phyloP scores from a whole-genome alignment of 768 basidiomycete species.

The Termitomyces sp. region DNA sequence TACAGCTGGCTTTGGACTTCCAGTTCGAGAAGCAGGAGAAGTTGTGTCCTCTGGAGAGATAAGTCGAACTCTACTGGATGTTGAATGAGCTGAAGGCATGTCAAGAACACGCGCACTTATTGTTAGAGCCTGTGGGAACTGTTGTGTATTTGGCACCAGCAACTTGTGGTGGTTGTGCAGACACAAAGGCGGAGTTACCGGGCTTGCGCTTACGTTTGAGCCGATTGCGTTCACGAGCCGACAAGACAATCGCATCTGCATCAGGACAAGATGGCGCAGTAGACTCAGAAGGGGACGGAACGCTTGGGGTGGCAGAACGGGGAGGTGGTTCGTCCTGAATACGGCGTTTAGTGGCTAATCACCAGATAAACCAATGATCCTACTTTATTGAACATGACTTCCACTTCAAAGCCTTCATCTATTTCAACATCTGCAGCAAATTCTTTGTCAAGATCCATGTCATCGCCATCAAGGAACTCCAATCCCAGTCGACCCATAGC shows the following conservation, averaged over 20 bases:
- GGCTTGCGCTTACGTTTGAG: constrained; percentile 92
- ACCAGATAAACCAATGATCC: constrained; percentile 26
- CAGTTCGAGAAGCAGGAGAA: constrained; percentile 45
- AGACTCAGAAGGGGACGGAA: constrained; percentile 47
- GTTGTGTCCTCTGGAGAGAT: constrained; percentile 58
- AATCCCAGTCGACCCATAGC: constrained; percentile 86
- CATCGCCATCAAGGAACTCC: constrained; percentile 80
- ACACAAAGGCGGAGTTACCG: constrained; percentile 79
- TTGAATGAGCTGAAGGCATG: neutral
- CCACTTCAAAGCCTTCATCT: constrained; percentile 33
- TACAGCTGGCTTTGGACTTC: constrained; percentile 46
- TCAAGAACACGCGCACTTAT: constrained; percentile 32
- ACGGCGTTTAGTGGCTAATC: constrained; percentile 31
- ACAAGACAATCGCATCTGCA: constrained; percentile 52
- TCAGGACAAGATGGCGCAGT: constrained; percentile 34
- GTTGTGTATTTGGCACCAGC: constrained; percentile 58
- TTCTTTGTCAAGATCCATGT: constrained; percentile 84
- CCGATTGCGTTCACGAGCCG: constrained; percentile 89
- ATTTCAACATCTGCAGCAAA: constrained; percentile 52
- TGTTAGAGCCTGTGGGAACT: constrained; percentile 51
- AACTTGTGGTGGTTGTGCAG: constrained; percentile 53
- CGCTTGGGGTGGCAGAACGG: constrained; percentile 43
- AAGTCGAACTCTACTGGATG: constrained; percentile 56
- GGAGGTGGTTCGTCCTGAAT: constrained; percentile 34
- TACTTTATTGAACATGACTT: constrained; percentile 26